Base-by-base conservation (phyloP, 2,329 filamentous ascomycete species). In the Erysiphe neolycopersici region DNA sequence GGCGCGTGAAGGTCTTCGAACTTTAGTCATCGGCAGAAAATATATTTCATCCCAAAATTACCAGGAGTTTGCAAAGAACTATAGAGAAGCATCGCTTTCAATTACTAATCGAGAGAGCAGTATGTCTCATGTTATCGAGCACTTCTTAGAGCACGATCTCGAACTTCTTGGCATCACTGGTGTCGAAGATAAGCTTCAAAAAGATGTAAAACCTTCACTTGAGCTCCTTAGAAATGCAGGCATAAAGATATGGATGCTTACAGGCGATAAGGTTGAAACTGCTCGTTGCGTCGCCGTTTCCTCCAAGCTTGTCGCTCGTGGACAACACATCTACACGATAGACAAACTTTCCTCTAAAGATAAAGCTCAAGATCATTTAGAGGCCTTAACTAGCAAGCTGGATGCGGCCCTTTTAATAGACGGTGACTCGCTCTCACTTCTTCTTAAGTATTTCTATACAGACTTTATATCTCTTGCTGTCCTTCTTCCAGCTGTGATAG, bases 231-330 rank as follows among this genome's bases (percentile, higher is more conserved):
- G 89, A 50, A 98, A 98, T 54, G 89, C 89, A 0, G 89, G 89
- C 22, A 89, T 98, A 62, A 95, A 95, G 60, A 95, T 98, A 42
- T 98, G 89, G 89, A 98, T 98, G 89, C 66, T 98, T 57, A 98
- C 89, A 0, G 89, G 89, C 40, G 89, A 98, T 66, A 98, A 98
- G 61, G 82, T 98, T 2, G 89, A 98, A 61, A 98, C 89, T 13
- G 89, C 89, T 14, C 76, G 89, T 32, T 98, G 89, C 60, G 87
- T 98, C 12, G 91, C 89, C 1, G 79, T 98, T 38, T 91, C 80
- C 55, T 85, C 87, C 29, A 94, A 94, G 59, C 69, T 98, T 6
- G 89, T 98, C 13, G 79, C 84, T 4, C 69, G 89, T 48, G 87
- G 87, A 1, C 91, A 98, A 60, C 89, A 87, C 58, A 93, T 98